phyloP scores from a whole-genome alignment of 345 rosid genomes.

The Eucalyptus pumila region DNA sequence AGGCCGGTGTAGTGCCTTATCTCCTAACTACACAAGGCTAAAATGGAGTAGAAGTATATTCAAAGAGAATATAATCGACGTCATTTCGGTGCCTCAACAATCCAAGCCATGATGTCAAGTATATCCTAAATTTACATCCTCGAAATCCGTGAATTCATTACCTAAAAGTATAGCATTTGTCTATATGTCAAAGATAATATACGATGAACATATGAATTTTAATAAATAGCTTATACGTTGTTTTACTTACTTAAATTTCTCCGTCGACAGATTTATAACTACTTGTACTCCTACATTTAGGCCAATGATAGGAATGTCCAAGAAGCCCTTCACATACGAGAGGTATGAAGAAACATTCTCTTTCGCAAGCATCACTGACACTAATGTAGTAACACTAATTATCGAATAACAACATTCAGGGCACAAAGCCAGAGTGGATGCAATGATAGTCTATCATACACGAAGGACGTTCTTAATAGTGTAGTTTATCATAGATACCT shows the following conservation, averaged over 20 bases:
- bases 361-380: background rate
- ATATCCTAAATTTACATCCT: background rate
- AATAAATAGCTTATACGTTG: background rate
- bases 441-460: background rate
- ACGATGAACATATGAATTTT: background rate
- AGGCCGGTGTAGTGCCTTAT: background rate
- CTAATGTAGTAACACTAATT: background rate
- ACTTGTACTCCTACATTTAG: background rate
- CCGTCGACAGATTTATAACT: background rate
- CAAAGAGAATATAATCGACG: background rate
- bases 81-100: background rate
- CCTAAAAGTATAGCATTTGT: background rate
- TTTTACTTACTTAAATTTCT: background rate
- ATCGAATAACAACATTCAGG: background rate
- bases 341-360: background rate
- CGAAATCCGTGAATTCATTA: background rate
- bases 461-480: background rate
- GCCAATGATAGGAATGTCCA: constrained; percentile 12
- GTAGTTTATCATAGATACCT: constrained; percentile 3
- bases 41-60: background rate
- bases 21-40: background rate
- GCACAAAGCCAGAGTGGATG: constrained; percentile 4
- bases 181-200: background rate
- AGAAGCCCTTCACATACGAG: constrained; percentile 3
- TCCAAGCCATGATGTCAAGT: background rate